phyloP scores from a whole-genome alignment of 1,139 yeast species.

The Kazachstania sp. region DNA sequence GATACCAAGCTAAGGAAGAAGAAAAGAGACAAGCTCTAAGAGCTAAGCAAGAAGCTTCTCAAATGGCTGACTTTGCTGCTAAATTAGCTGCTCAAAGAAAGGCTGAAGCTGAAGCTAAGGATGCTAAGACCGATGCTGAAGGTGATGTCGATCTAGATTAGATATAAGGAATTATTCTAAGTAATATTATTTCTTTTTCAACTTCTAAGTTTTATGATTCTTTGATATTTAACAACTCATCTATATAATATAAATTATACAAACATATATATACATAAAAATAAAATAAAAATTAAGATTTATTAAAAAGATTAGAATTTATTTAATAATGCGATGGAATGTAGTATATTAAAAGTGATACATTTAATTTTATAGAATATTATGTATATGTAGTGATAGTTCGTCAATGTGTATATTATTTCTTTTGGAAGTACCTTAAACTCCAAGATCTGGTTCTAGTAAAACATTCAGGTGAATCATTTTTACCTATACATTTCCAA shows the following conservation, averaged over 20 bases:
- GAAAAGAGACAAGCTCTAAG: slow-evolving; percentile 87
- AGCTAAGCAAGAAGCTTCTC: slow-evolving; percentile 81
- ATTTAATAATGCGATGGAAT: no score
- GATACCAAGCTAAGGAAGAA: slow-evolving; percentile 90
- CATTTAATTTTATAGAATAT: neutral
- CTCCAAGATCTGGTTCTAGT: slow-evolving; percentile 25
- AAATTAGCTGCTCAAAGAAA: slow-evolving; percentile 78
- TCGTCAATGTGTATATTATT: neutral
- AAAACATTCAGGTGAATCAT: slow-evolving; percentile 23
- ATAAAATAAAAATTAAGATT: neutral
- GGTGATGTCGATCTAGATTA: slow-evolving; percentile 19
- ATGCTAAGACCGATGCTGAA: slow-evolving; percentile 23
- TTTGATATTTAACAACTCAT: neutral
- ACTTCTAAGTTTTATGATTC: neutral
- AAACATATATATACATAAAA: neutral
- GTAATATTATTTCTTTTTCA: neutral
- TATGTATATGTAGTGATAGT: neutral
- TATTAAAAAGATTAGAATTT: no score
- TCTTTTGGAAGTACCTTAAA: slow-evolving; percentile 14
- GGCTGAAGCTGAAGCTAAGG: slow-evolving; percentile 29
- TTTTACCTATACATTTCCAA: slow-evolving; percentile 22
- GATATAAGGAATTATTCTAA: neutral
- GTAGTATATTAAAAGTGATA: no score
- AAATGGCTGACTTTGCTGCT: slow-evolving; percentile 83
- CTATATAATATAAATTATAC: no score